Evolutionary conservation across 169 alveolate species (phyloP).

Genomic region (Besnoitia besnoiti): DNA sequence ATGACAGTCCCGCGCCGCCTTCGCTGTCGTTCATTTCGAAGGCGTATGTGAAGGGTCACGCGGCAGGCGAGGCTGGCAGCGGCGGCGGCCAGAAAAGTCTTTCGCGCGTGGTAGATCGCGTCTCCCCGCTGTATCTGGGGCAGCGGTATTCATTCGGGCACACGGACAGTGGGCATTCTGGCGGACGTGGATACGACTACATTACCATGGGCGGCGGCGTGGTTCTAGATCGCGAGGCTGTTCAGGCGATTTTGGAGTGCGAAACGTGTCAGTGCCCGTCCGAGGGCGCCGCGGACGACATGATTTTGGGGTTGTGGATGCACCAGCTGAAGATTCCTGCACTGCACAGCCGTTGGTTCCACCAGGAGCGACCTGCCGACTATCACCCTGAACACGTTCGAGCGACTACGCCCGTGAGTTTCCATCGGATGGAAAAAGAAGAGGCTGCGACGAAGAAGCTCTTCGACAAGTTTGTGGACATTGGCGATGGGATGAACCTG

Average conservation of each 20-base stretch:
- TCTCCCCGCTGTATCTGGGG: conserved; percentile 54
- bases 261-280: conserved; percentile 39
- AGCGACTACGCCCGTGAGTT: conserved; percentile 42
- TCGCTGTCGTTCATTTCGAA: neutral
- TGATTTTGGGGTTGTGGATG: conserved; percentile 61
- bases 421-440: conserved; percentile 36
- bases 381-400: conserved; percentile 41
- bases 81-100: neutral
- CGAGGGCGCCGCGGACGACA: conserved; percentile 58
- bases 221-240: conserved; percentile 57
- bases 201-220: conserved; percentile 51
- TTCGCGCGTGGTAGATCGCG: neutral
- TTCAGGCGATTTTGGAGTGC: conserved; percentile 13
- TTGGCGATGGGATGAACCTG: conserved; percentile 24
- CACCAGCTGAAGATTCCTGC: conserved; percentile 41
- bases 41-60: conserved; percentile 25
- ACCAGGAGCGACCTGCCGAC: conserved; percentile 59
- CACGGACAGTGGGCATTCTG: neutral
- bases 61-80: neutral
- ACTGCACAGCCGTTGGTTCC: conserved; percentile 46
- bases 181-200: conserved; percentile 23
- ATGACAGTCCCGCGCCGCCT: conserved; percentile 15
- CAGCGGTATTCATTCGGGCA: conserved; percentile 48
- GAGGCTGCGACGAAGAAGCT: neutral
- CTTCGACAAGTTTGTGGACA: conserved; percentile 25